phyloP scores from a whole-genome alignment of 2,329 filamentous ascomycete genomes.

The Calcarisporium arbuscula region DNA sequence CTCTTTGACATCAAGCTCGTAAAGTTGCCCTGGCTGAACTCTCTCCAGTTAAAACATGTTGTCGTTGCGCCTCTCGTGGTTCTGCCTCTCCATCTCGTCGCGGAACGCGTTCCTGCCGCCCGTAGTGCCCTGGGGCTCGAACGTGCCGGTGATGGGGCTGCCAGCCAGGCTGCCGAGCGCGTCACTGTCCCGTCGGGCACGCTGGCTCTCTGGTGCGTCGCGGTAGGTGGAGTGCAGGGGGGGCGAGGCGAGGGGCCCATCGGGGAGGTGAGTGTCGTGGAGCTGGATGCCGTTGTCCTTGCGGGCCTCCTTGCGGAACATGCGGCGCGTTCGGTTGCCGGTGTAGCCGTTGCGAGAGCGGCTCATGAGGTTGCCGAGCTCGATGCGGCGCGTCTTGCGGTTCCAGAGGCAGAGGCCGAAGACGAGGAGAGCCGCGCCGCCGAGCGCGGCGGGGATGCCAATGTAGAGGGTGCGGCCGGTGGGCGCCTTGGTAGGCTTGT shows the following conservation, averaged over 20 bases:
- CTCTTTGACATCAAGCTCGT: too few relatives aligned
- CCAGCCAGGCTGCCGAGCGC: conserved; percentile 42
- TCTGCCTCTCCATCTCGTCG: conserved; percentile 43
- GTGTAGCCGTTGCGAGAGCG: conserved; percentile 37
- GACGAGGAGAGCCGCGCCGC: conserved; percentile 39
- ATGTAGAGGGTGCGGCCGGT: conserved; percentile 41
- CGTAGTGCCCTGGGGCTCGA: conserved; percentile 29
- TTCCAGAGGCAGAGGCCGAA: conserved; percentile 54
- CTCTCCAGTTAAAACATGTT: too few relatives aligned
- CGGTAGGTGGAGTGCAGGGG: conserved; percentile 23
- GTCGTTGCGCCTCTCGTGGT: conserved; percentile 27
- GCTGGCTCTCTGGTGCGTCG: conserved; percentile 27
- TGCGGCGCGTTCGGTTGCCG: conserved; percentile 28
- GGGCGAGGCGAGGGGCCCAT: conserved; percentile 10
- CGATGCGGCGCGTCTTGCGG: conserved; percentile 41
- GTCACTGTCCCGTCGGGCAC: conserved; percentile 35
- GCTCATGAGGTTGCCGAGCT: conserved; percentile 46
- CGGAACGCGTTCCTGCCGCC: conserved; percentile 38
- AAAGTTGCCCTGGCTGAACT: too few relatives aligned
- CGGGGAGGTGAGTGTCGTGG: conserved; percentile 23
- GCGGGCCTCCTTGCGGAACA: conserved; percentile 23
- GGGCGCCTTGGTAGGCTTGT: conserved; percentile 24
- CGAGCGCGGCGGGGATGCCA: conserved; percentile 45
- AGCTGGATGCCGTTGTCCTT: conserved; percentile 39
- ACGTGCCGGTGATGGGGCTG: conserved; percentile 37